Base-by-base conservation (phyloP, 371 early-diverging fungal species). In the Phascolomyces articulosus region DNA sequence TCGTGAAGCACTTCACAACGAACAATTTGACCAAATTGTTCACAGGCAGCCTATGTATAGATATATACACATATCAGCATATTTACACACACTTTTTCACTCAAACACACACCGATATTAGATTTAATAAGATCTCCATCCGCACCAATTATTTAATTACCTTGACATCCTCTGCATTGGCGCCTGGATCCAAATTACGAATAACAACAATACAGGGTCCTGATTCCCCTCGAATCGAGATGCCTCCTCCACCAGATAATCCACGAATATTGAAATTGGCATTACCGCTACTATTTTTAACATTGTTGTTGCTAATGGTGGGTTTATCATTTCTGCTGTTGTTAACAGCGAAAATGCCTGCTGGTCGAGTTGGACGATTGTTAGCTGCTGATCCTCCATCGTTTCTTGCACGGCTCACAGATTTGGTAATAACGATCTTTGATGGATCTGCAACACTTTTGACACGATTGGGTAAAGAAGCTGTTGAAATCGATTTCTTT, bases 131-230 rank as follows among this genome's bases (percentile, higher is more conserved):
- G 34, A 40, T n/a, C 23, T 49, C 15, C 29, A 41, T 44, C 26
- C 4, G 44, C n/a, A 13, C 16, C 4, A 4, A 16, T 44, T 44
- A 44, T 21, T 31, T 20, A 4, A 64, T 67, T 83, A 82, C 88
- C 70, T 73, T 77, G 11, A 87, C 80, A 71, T 87, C 88, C 10
- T 85, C 85, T 4, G 84, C 77, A 58, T 80, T 87, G 0, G 85
- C 74, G 24, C 69, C 79, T 29, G 77, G 80, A 64, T 87, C 85
- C 55, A 87, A 69, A 47, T 85, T 85, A n/a, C 80, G 77, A 55
- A 87, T 75, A 56, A 85, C 71, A 23, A 87, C 79, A 24, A 68
- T 76, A 16, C 78, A 78, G 0, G 86, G 85, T 0, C 85, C 86
- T 20, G 77, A 72, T 64, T 81, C 82, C 16, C 83, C 87, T 48